phyloP scores from a whole-genome alignment of 192 early-diverging fungal genomes.

The Gryganskiella cystojenkinii region DNA sequence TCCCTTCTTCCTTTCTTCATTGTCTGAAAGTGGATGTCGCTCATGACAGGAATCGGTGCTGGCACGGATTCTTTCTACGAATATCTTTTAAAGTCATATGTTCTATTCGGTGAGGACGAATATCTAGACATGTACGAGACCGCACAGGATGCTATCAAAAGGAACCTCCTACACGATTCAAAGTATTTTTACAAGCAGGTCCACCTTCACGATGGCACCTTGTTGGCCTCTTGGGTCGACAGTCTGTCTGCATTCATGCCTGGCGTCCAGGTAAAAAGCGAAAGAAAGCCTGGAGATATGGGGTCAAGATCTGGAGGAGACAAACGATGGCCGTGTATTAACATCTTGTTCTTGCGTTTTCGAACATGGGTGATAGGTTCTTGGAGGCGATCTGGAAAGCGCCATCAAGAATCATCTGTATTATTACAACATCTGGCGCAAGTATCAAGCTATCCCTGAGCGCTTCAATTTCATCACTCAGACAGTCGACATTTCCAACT shows the following conservation, averaged over 20 bases:
- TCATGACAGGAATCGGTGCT: slow-evolving; percentile 82
- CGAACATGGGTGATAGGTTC: slow-evolving; percentile 58
- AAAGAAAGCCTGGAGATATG: not conserved
- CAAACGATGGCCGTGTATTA: not conserved
- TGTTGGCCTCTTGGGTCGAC: slow-evolving; percentile 85
- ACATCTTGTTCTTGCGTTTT: not conserved
- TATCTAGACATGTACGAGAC: slow-evolving; percentile 82
- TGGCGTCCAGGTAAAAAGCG: slow-evolving; percentile 79
- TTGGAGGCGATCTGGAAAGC: slow-evolving; percentile 87
- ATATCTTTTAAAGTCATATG: slow-evolving; percentile 90
- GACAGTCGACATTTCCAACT: slow-evolving; percentile 72
- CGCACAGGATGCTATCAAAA: slow-evolving; percentile 75
- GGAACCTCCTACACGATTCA: slow-evolving; percentile 70
- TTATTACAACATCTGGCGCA: slow-evolving; percentile 89
- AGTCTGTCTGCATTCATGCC: slow-evolving; percentile 93
- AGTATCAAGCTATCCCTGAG: slow-evolving; percentile 89
- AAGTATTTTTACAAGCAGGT: slow-evolving; percentile 92
- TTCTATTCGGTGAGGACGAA: slow-evolving; percentile 86
- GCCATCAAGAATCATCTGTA: slow-evolving; percentile 87
- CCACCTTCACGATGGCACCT: slow-evolving; percentile 75
- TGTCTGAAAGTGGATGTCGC: slow-evolving; percentile 79
- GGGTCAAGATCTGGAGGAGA: too few species aligned
- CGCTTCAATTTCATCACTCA: slow-evolving; percentile 81
- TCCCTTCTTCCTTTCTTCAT: too few species aligned
- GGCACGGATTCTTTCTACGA: slow-evolving; percentile 95